Evolutionary conservation across 441 rosid genomes (phyloP).

Genomic region (Jatropha podagrica): DNA sequence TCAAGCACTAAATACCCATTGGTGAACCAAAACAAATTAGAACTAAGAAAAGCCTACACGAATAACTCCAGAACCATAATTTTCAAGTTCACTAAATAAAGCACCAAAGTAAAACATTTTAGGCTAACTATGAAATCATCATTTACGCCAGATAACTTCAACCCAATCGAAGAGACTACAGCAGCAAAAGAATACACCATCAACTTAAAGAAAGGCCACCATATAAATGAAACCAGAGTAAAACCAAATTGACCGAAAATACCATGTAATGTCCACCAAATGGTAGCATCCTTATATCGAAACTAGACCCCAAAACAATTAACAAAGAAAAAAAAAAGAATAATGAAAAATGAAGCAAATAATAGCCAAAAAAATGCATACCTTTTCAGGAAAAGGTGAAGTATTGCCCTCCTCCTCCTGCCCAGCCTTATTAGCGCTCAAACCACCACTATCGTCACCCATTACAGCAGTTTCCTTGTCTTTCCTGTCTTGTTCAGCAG

Average conservation of each 20-base stretch:
- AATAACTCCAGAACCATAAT: not conserved
- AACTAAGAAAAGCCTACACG: not conserved
- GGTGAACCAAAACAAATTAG: not conserved
- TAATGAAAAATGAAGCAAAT: not conserved
- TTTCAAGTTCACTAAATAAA: not conserved
- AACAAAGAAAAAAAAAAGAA: not conserved
- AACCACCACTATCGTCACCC: slow-evolving; percentile 87
- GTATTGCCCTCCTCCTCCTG: slow-evolving; percentile 91
- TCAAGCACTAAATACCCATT: not conserved
- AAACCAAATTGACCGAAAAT: not conserved
- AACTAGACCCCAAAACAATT: not conserved
- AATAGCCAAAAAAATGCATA: slow-evolving; percentile 15
- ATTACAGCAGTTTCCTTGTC: slow-evolving; percentile 37
- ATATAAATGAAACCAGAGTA: not conserved
- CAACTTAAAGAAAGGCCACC: not conserved
- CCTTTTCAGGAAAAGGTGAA: slow-evolving; percentile 93
- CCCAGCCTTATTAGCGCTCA: slow-evolving; percentile 84
- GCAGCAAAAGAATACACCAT: not conserved
- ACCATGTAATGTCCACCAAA: not conserved
- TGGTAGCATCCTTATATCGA: no score
- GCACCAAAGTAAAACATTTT: not conserved
- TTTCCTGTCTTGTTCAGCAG: slow-evolving; percentile 35
- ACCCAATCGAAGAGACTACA: not conserved
- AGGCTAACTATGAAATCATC: not conserved
- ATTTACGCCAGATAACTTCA: not conserved